Conservation (phyloP, 805 yeast genomes). For the Kodamaea kakaduensis region DNA sequence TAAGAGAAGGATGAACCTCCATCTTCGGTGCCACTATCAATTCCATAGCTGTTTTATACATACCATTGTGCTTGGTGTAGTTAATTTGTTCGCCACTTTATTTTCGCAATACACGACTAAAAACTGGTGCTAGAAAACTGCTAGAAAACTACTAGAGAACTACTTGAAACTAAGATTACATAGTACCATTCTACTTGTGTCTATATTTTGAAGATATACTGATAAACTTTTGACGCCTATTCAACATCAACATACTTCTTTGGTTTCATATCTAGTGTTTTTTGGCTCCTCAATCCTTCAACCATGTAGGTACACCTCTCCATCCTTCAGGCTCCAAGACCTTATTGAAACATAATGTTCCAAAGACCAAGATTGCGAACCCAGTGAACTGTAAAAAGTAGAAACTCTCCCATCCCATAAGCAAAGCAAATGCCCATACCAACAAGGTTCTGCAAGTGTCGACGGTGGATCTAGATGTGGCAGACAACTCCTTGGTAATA, state of each 20-base stretch:
- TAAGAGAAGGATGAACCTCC: too few relatives aligned
- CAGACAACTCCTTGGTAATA: constrained; percentile 60
- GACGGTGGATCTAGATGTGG: constrained; percentile 74
- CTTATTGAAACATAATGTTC: constrained; percentile 72
- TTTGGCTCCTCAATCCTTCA: constrained; percentile 26
- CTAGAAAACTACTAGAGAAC: not conserved
- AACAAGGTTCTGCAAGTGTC: constrained; percentile 73
- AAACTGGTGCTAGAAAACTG: too few relatives aligned
- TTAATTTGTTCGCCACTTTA: constrained; percentile 2
- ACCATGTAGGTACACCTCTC: constrained; percentile 44
- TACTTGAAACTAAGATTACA: not conserved
- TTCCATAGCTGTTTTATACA: too few relatives aligned
- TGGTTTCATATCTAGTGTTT: too few relatives aligned
- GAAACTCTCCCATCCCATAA: constrained; percentile 74
- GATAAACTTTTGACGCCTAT: too few relatives aligned
- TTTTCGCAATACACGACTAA: constrained; percentile 4
- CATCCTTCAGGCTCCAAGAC: constrained; percentile 53
- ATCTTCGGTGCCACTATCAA: too few relatives aligned
- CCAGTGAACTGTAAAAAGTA: constrained; percentile 60
- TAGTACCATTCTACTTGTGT: too few relatives aligned
- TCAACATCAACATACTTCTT: too few relatives aligned
- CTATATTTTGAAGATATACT: too few relatives aligned
- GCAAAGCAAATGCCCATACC: constrained; percentile 70
- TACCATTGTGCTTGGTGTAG: constrained; percentile 2
- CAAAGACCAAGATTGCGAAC: constrained; percentile 58